phyloP scores from a whole-genome alignment of 805 yeast genomes.

The Saccharomycopsis sp. region DNA sequence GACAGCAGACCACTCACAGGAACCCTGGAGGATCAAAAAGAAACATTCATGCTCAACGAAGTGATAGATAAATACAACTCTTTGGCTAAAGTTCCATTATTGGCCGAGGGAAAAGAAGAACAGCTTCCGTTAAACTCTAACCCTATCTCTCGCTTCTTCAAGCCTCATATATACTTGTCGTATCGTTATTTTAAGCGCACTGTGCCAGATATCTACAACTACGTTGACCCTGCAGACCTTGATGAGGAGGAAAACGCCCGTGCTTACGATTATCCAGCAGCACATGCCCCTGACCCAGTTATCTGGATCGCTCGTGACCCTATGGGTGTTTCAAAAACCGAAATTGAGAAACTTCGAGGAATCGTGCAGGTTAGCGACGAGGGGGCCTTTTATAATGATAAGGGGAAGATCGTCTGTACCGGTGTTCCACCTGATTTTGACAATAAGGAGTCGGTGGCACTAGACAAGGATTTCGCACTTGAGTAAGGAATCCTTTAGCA shows the following conservation, averaged over 20 bases:
- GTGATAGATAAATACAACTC: slow-evolving; percentile 9
- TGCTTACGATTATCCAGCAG: slow-evolving; percentile 76
- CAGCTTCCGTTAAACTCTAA: slow-evolving; percentile 34
- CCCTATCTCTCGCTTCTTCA: slow-evolving; percentile 38
- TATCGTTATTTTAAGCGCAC: slow-evolving; percentile 41
- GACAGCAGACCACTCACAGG: neutral
- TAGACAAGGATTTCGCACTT: neutral
- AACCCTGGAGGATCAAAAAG: neutral
- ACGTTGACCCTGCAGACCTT: slow-evolving; percentile 38
- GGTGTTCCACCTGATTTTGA: slow-evolving; percentile 44
- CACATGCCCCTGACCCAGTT: slow-evolving; percentile 59
- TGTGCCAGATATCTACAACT: slow-evolving; percentile 55
- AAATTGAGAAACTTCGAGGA: slow-evolving; percentile 48
- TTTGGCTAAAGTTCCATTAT: slow-evolving; percentile 42
- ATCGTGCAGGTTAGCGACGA: slow-evolving; percentile 61
- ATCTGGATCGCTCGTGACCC: slow-evolving; percentile 92
- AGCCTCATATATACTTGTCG: slow-evolving; percentile 48
- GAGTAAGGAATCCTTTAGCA: no score
- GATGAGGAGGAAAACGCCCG: slow-evolving; percentile 42
- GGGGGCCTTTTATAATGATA: slow-evolving; percentile 51
- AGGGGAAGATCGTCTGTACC: slow-evolving; percentile 41
- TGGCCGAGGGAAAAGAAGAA: slow-evolving; percentile 57
- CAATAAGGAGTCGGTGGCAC: neutral
- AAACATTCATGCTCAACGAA: neutral
- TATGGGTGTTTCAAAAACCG: slow-evolving; percentile 64